Percentiles rank a stretch among this genome's conserved stretches.
Conservation (phyloP, 306 rosid genomes). For the Quercus wislizeni region DNA sequence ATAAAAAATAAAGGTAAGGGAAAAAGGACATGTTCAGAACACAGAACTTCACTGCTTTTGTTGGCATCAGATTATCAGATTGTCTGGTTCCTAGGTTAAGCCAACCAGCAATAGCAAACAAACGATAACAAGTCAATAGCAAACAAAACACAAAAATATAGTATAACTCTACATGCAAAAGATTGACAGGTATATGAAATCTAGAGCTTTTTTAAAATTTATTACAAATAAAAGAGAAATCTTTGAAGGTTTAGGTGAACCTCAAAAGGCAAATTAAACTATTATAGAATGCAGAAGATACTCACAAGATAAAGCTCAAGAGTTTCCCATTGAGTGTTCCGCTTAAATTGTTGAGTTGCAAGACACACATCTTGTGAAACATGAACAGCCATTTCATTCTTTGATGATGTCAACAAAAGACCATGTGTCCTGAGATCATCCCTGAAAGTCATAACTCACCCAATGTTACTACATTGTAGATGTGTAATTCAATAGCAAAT, state of each 20-base stretch:
- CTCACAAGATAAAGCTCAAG: conserved; percentile 86
- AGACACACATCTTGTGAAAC: conserved; percentile 54
- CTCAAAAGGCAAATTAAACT: not conserved
- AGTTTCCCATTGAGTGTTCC: conserved; percentile 57
- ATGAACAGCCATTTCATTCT: conserved; percentile 54
- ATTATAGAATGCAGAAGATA: conserved; percentile 29
- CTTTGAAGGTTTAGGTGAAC: not conserved
- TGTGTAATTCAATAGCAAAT: conserved; percentile 14
- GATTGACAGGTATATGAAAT: too few species aligned
- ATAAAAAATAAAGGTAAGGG: too few species aligned
- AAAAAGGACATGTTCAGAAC: too few species aligned
- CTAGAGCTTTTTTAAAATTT: too few species aligned
- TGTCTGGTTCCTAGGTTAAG: too few species aligned
- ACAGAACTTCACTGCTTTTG: too few species aligned
- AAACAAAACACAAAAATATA: too few species aligned
- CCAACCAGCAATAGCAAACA: too few species aligned
- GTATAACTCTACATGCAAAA: too few species aligned
- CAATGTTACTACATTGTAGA: conserved; percentile 2
- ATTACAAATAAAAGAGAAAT: not conserved
- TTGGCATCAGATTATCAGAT: too few species aligned
- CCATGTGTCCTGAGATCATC: conserved; percentile 50
- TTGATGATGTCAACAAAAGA: conserved; percentile 61
- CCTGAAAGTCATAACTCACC: conserved; percentile 28
- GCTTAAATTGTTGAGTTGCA: conserved; percentile 44
- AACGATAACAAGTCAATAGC: too few species aligned